Evolutionary conservation across 805 yeast species (phyloP), one percentile per base, ranked within the genome.

Genomic region (Limtongia smithiae): DNA sequence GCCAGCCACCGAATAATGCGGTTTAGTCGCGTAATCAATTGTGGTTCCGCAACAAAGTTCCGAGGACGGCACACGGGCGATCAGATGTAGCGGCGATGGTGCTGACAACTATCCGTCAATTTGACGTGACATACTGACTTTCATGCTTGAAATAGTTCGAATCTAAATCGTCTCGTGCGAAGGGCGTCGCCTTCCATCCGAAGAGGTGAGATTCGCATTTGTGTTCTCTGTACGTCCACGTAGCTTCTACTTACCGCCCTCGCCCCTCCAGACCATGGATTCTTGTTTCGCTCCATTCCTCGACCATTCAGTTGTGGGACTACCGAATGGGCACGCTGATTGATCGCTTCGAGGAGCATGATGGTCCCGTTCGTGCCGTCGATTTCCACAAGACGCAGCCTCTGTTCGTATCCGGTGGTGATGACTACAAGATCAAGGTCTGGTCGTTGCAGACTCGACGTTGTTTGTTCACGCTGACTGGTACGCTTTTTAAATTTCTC

Each of bases 221-320:
- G n/a, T n/a, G n/a, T n/a, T n/a, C n/a, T n/a, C n/a, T n/a, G n/a
- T n/a, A n/a, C n/a, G n/a, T n/a, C n/a, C n/a, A n/a, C n/a, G n/a
- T n/a, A n/a, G n/a, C 18, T 12, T 17, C 32, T 27, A 9, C 30
- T 11, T 6, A 39, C 17, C 25, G 27, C 32, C n/a, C 25, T 33
- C 18, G 33, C 18, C 5, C 42, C 14, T 9, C 21, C 40, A 77
- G 93, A 68, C 97, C 98, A 51, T 93, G 96, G 97, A 87, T 89
- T 52, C 76, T 93, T 61, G 97, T 90, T 30, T 89, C 97, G 6
- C 76, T 94, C 54, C 93, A 91, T 68, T 86, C 96, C 24, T 88
- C 96, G n/a, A 89, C 96, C n/a, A 91, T 93, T 67, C 98, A 94
- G 69, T 76, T 93, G 57, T 93, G 99, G 99, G 99, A 93, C 70